A percentile compares a stretch with the other conserved stretches of the same genome.
phyloP scores from a whole-genome alignment of 805 yeast species.

The Candida andamanensis region DNA sequence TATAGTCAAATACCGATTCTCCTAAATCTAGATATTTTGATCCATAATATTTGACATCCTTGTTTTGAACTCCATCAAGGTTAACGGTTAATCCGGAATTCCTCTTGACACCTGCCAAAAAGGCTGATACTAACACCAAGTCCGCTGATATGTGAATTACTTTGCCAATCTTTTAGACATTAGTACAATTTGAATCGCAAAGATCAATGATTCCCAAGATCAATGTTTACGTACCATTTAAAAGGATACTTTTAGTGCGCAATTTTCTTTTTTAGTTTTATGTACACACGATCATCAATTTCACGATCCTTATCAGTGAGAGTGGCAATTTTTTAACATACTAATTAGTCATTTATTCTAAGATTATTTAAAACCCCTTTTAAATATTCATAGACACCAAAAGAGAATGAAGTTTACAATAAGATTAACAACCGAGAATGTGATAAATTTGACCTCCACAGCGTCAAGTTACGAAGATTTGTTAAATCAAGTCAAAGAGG shows the following conservation, averaged over 20 bases:
- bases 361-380: no score
- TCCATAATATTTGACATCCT: slow-evolving; percentile 47
- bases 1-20: slow-evolving; percentile 73
- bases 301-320: no score
- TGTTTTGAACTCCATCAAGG: slow-evolving; percentile 37
- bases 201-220: background rate
- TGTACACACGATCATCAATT: no score
- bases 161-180: slow-evolving; percentile 46
- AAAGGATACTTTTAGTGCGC: no score
- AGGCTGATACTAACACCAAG: slow-evolving; percentile 57
- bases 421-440: slow-evolving; percentile 41
- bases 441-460: slow-evolving; percentile 44
- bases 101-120: slow-evolving; percentile 68
- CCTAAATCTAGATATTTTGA: slow-evolving; percentile 74
- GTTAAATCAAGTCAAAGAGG: slow-evolving; percentile 41
- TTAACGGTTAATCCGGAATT: slow-evolving; percentile 64
- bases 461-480: slow-evolving; percentile 38
- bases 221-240: no score
- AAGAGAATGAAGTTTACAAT: slow-evolving; percentile 17
- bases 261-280: no score
- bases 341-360: no score
- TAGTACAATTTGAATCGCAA: slow-evolving; percentile 1
- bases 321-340: no score
- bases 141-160: slow-evolving; percentile 55
- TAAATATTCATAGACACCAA: no score